Conservation (phyloP, 306 rosid species). For the Potentilla sterilis region DNA sequence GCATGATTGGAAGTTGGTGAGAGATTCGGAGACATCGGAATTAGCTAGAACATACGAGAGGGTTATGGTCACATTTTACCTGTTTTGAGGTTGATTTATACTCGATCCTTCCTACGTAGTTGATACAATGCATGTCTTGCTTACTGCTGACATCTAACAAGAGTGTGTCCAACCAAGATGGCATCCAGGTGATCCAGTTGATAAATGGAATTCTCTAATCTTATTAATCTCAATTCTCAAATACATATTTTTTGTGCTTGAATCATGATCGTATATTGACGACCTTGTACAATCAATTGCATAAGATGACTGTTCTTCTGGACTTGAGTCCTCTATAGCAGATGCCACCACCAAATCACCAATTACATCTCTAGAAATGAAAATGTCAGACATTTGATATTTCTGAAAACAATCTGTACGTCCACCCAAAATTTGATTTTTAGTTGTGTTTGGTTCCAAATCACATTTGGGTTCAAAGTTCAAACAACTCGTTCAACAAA, state of each 20-base stretch:
- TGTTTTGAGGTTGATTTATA: slow-evolving; percentile 23
- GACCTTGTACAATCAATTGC: slow-evolving; percentile 35
- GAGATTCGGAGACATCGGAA: slow-evolving; percentile 8
- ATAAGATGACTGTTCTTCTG: neutral
- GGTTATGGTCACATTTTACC: neutral
- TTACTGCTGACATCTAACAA: slow-evolving; percentile 22
- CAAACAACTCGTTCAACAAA: no score
- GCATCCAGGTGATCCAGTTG: neutral
- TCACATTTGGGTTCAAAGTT: no score
- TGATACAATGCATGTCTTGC: slow-evolving; percentile 29
- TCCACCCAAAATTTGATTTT: no score
- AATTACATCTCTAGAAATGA: neutral
- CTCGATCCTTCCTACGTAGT: slow-evolving; percentile 12
- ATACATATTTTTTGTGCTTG: slow-evolving; percentile 24
- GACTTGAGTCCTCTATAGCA: neutral
- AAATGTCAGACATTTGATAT: slow-evolving; percentile 3
- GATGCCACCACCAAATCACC: neutral
- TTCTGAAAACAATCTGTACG: neutral
- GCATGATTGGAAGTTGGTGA: neutral
- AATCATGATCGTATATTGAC: slow-evolving; percentile 28
- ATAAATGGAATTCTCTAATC: neutral
- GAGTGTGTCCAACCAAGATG: no score
- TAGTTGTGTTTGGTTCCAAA: no score
- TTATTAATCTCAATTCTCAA: neutral
- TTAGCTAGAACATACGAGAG: neutral